Base-by-base conservation (phyloP, 2,329 filamentous ascomycete species). In the Fusarium sterilihyphosum region DNA sequence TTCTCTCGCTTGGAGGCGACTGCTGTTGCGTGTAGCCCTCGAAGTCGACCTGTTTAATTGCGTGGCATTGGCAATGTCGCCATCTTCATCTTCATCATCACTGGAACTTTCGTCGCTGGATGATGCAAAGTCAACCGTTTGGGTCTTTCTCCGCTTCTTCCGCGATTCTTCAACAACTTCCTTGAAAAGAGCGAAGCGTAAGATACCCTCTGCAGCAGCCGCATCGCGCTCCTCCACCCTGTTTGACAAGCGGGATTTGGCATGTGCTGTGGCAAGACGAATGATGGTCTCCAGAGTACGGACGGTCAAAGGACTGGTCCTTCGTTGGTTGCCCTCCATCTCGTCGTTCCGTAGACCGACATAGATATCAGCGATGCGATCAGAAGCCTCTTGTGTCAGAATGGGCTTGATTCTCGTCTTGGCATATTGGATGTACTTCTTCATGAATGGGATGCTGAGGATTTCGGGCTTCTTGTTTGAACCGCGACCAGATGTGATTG, bases 371-470 rank as follows among this genome's bases (percentile, higher is more conserved):
- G 95, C 92, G 79, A 99, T 97, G 73, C 97, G 94, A 77, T 98
- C 94, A 17, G 95, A 94, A 11, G 96, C 96, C 50, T 94, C 94
- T 80, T 96, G 94, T 1, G 95, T 98, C 71, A 99, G 86, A 46
- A 97, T 87, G 1, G 96, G 96, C 88, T 95, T 97, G 79, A 98
- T 89, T 80, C 96, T 88, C 41, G 90, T 93, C 86, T 99, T 99
- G 74, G 96, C 95, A 82, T 99, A 99, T 81, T 99, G 96, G 52
- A 99, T 97, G 83, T 98, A 99, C 85, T 99, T 99, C 86, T 99
- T 99, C 87, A 99, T 95, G 84, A 99, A 99, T 0, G 95, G 94
- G 70, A 99, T 98, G 84, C 94, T 97, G 61, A 99, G 87, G 20
- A 99, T 94, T 82, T 98, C 95, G 10, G 93, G 90, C 74, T 93